Evolutionary conservation across 495 filamentous ascomycete species (phyloP).

Genomic region (Penicillium bovifimosum): DNA sequence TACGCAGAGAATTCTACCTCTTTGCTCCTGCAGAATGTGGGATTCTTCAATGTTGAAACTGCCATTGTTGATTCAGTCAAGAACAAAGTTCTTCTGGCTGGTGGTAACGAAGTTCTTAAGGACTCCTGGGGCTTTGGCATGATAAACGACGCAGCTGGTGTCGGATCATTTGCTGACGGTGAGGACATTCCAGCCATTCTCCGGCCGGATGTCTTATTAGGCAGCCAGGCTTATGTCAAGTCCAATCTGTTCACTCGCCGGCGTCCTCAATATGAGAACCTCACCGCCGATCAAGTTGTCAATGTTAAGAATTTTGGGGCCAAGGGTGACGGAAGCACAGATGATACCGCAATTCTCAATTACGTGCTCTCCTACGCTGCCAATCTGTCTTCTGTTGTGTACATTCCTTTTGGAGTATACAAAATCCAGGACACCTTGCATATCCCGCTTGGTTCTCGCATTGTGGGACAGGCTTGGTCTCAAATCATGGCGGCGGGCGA

Average conservation of each 20-base stretch:
- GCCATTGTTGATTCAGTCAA: slow-evolving; percentile 5
- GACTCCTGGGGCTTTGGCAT: slow-evolving; percentile 44
- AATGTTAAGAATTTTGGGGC: slow-evolving; percentile 65
- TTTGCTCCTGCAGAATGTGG: slow-evolving; percentile 15
- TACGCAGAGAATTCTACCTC: slow-evolving; percentile 20
- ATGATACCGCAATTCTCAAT: slow-evolving; percentile 55
- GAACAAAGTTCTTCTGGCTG: slow-evolving; percentile 6
- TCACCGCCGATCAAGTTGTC: slow-evolving; percentile 43
- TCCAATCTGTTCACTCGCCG: slow-evolving; percentile 22
- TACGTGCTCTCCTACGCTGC: slow-evolving; percentile 54
- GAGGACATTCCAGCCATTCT: too few relatives aligned
- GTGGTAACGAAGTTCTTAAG: slow-evolving; percentile 37
- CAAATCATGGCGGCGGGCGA: slow-evolving; percentile 72
- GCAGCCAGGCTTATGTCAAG: background rate
- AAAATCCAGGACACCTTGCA: slow-evolving; percentile 67
- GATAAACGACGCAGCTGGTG: background rate
- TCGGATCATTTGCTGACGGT: too few relatives aligned
- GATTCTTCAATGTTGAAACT: slow-evolving; percentile 13
- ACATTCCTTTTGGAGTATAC: slow-evolving; percentile 81
- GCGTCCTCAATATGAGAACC: slow-evolving; percentile 23
- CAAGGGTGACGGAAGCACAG: slow-evolving; percentile 55
- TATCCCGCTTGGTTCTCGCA: slow-evolving; percentile 51
- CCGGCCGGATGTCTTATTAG: too few relatives aligned
- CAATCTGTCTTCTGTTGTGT: slow-evolving; percentile 48
- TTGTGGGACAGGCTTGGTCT: slow-evolving; percentile 77